Evolutionary conservation across 768 basidiomycete genomes (phyloP).

Genomic region (Omphalotus guepiniiformis): DNA sequence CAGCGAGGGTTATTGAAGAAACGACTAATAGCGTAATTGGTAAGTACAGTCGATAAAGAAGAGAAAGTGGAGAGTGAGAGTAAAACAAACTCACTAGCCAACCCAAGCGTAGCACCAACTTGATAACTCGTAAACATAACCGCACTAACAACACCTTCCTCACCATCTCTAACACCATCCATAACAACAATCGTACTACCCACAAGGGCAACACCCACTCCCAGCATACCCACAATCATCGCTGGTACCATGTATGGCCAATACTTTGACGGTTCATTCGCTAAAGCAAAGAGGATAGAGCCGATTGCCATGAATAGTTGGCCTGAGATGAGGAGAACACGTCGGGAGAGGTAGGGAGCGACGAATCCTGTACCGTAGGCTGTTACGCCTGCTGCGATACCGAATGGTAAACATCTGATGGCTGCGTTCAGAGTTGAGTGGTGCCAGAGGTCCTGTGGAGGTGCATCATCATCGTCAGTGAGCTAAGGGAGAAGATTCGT

Average conservation of each 20-base stretch:
- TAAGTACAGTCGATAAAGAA: not conserved
- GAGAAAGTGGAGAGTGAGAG: not conserved
- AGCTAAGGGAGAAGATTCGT: too few species aligned
- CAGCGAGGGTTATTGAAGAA: constrained; percentile 1
- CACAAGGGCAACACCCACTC: constrained; percentile 35
- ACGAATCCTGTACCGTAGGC: constrained; percentile 6
- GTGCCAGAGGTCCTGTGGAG: too few species aligned
- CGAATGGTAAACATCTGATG: constrained; percentile 4
- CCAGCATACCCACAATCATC: constrained; percentile 40
- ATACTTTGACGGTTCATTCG: constrained; percentile 32
- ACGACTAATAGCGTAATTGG: not conserved
- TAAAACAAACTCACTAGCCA: constrained; percentile 1
- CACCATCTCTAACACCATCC: constrained; percentile 4
- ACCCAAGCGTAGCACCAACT: constrained; percentile 5
- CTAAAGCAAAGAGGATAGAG: constrained; percentile 38
- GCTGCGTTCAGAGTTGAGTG: constrained; percentile 3
- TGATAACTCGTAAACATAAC: constrained; percentile 9
- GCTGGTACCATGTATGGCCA: constrained; percentile 44
- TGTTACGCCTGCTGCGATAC: constrained; percentile 3
- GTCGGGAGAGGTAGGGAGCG: not conserved
- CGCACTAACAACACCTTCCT: constrained; percentile 8
- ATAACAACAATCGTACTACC: constrained; percentile 11
- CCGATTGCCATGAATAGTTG: constrained; percentile 30
- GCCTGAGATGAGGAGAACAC: constrained; percentile 32
- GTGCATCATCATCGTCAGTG: too few species aligned